Evolutionary conservation across 1,284 basidiomycete genomes (phyloP), one percentile per base, ranked within the genome.

Genomic region (Pseudozyma sp.): DNA sequence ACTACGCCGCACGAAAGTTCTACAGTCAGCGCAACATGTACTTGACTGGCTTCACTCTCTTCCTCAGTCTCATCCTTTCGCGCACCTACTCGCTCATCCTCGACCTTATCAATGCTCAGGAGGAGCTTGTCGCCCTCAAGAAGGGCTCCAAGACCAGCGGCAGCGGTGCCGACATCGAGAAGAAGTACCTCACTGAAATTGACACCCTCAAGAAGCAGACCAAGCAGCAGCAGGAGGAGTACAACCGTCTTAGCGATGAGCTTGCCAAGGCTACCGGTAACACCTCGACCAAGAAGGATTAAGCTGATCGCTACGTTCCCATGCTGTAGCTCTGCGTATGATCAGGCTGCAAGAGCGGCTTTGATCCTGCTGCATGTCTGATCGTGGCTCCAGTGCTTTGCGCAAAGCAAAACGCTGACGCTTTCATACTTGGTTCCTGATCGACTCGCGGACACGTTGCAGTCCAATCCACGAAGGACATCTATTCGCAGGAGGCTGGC

Each of bases 31-130:
- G 64, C 74, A 92, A 92, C 86, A 90, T 92, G 68, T 97, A 97
- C 86, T 89, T 97, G 19, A 97, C 95, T 45, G 84, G 84, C 16
- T 85, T 85, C 63, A 94, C 92, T 59, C 89, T 98, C 49, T 97
- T 97, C 91, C 91, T 97, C 38, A 81, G 80, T 70, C 55, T 85
- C 21, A 92, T 97, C 79, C 91, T 97, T 76, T 92, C 94, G 9
- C 91, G 95, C 79, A 94, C 92, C 5, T 96, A 96, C 87, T 92
- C 92, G 86, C 93, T 97, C 84, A 90, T 93, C 60, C 90, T 95
- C 77, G 93, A 97, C 85, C 91, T 97, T 69, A 92, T 97, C 79
- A 90, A 93, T 79, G 89, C 91, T 2, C 93, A 96, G 86, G 94
- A 95, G 81, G 90, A 93, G 81, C 93, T 93, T 82, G 90, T 90